Base-by-base conservation (phyloP, 2,329 filamentous ascomycete species). In the Pestalotiopsis sp. region DNA sequence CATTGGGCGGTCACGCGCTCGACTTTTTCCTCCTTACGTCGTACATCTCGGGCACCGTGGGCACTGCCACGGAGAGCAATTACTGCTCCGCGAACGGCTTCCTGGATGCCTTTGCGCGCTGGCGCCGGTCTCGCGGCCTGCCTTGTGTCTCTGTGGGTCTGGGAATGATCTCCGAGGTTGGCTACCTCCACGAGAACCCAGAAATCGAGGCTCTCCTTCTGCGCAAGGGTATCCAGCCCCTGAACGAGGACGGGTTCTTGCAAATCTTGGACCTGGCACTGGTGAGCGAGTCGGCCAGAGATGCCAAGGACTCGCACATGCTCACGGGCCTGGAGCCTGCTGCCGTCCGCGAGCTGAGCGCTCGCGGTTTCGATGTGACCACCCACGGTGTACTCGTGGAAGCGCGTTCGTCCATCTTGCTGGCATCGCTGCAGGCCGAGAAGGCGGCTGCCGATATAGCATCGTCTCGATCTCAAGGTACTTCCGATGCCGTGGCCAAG, bases 1-100 rank as follows among this genome's bases (percentile, higher is more conserved):
- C 69, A 1, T 20, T 26, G 13, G 57, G 24, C 4, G 69, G 71
- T 0, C 57, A 65, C 2, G 56, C 70, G 4, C 70, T 79, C 0
- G 78, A 80, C 67, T 81, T 83, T 69, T 80, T 82, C 70, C 67
- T 82, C 17, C 52, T 78, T 22, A 74, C 73, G 65, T 73, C 73
- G 14, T 80, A 77, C 1, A 56, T 77, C 10, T 71, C 71, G 0
- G 75, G 72, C 5, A 67, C 75, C 1, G 61, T 78, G 11, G 77
- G 75, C 0, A 67, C 68, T 17, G 39, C 69, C 4, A 68, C 64
- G 3, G 78, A 62, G 69, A 71, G 67, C 60, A 78, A 77, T 59
- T 81, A 81, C 62, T 67, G 71, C 6, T 75, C 77, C 3, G 78
- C 72, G 11, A 80, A 80, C 66, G 69, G 71, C 22, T 80, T 74